These are phyloP conservation scores for Solanum megistacrolobum DNA, from an alignment of 257 asterid genomes.

Conservation along the genomic window DNA sequence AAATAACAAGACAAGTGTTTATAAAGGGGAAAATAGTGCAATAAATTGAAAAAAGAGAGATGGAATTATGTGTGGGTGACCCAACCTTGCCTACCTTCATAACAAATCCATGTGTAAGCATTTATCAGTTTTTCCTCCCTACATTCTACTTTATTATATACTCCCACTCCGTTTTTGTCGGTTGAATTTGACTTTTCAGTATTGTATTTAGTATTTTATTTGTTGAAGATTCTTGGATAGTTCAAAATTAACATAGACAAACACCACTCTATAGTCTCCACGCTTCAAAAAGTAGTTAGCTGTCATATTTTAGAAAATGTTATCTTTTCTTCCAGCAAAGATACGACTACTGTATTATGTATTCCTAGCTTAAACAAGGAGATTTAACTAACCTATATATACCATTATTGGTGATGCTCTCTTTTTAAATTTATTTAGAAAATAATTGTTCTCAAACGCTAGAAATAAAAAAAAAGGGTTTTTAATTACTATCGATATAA, in stretches of 20 bases:
- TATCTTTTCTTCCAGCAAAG: background rate
- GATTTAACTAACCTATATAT: background rate
- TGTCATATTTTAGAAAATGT: background rate
- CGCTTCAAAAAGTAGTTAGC: background rate
- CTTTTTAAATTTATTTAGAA: no score
- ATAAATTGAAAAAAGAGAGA: background rate
- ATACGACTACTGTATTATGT: background rate
- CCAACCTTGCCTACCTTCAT: constrained; percentile 14
- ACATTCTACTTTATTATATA: background rate
- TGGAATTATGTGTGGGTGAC: constrained; percentile 24
- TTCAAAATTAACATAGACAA: background rate
- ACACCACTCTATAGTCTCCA: background rate
- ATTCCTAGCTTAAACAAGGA: background rate
- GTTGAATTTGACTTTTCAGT: background rate
- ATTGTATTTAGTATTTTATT: no score
- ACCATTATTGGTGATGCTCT: background rate
- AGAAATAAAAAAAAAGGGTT: no score
- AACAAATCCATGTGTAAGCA: background rate
- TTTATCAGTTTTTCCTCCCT: background rate
- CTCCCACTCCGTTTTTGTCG: background rate
- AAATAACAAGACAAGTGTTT: background rate
- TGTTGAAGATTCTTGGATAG: background rate
- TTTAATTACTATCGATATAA: background rate
- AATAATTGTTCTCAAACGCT: background rate
- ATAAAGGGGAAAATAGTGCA: constrained; percentile 6